Base-by-base conservation (phyloP, 352 stramenopile species). In the Phytophthora tubulina region DNA sequence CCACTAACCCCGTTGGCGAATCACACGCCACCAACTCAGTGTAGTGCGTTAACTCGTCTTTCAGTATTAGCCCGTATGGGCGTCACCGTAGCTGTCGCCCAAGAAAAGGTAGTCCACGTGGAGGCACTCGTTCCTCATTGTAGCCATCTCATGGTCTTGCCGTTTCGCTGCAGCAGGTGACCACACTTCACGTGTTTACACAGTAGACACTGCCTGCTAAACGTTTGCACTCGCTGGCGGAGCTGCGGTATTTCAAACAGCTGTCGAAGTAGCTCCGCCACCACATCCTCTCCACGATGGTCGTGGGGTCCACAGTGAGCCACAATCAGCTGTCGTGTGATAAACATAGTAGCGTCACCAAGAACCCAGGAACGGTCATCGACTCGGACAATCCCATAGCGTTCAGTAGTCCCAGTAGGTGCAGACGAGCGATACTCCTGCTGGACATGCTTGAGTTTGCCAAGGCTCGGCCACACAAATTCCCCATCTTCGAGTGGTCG, bases 171-270 rank as follows among this genome's bases (percentile, higher is more conserved):
- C 1, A 62, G 7, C 1, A 72, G 14, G 15, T 72, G 45, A 0
- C 50, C 51, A 30, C 57, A 50, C 17, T 73, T 69, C 0, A 68
- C 58, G 14, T 68, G 66, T 27, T 73, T 73, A n/a, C 58, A 73
- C 1, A 69, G 33, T 21, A 69, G 32, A 27, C 66, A 61, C n/a
- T 33, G 8, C 0, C 31, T 44, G 54, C 3, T 27, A 42, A 44
- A 33, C 30, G 13, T 4, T 32, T 33, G 3, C 32, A 56, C 11
- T 30, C 30, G 30, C 31, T 56, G 50, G 4, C 13, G 21, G 8
- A 56, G 50, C 10, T 42, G 31, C 31, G 3, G 15, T 13, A 56
- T 17, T 17, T 45, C 45, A 33, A 32, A 49, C 2, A 33, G 31
- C 10, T 31, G 13, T 33, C 27, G 21, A n/a, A n/a, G 48, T 31